Percentiles rank a stretch among this genome's conserved stretches.
Evolutionary conservation across 345 rosid species (phyloP).

Genomic region (Geranium rotundifolium): DNA sequence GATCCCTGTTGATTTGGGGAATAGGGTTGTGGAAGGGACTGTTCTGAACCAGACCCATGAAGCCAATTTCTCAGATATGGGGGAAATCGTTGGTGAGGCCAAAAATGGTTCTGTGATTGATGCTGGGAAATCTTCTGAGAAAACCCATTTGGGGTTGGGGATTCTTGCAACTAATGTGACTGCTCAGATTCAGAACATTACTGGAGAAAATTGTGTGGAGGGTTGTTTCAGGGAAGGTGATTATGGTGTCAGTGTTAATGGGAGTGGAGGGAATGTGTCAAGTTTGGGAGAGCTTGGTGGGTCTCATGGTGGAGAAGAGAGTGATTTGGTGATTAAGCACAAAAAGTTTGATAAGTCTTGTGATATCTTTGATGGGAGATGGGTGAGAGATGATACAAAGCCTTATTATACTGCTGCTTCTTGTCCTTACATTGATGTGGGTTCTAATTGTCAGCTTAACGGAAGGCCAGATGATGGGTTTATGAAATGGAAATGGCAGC

Average conservation of each 20-base stretch:
- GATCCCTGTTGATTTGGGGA: too few relatives aligned
- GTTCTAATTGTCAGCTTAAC: slow-evolving; percentile 59
- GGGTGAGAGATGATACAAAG: slow-evolving; percentile 63
- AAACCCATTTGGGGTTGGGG: neutral
- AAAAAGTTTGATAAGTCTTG: slow-evolving; percentile 26
- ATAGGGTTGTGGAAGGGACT: neutral
- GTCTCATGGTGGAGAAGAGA: slow-evolving; percentile 8
- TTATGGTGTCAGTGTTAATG: slow-evolving; percentile 1
- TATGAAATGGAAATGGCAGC: slow-evolving; percentile 80
- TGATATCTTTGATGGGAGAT: slow-evolving; percentile 65
- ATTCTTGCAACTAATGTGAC: too few relatives aligned
- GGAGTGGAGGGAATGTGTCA: slow-evolving; percentile 8
- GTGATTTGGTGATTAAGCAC: neutral
- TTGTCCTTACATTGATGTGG: slow-evolving; percentile 69
- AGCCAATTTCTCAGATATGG: slow-evolving; percentile 10
- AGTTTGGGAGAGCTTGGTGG: slow-evolving; percentile 4
- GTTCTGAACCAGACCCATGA: slow-evolving; percentile 7
- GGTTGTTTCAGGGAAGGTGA: too few relatives aligned
- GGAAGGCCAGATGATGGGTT: slow-evolving; percentile 66
- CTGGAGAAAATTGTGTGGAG: slow-evolving; percentile 1
- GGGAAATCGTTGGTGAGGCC: slow-evolving; percentile 10
- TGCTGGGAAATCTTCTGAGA: slow-evolving; percentile 14
- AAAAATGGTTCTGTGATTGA: slow-evolving; percentile 11
- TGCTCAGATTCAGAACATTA: neutral
- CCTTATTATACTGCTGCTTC: slow-evolving; percentile 68